Evolutionary conservation across 225 moss, liverwort and hornwort genomes (phyloP).

Genomic region (Ulota crispa): DNA sequence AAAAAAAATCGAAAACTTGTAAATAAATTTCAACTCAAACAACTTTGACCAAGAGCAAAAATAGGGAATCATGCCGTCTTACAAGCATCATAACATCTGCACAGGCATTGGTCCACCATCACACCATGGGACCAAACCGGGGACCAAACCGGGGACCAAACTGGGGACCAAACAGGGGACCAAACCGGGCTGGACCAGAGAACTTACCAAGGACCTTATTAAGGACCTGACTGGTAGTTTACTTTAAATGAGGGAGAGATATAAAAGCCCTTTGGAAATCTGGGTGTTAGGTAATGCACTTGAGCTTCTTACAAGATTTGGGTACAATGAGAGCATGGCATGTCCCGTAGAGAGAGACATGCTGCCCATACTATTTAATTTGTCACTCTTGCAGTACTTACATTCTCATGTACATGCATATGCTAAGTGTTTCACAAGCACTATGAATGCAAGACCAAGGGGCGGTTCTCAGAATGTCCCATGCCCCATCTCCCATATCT

Average conservation of each 20-base stretch:
- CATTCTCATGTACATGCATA: constrained; percentile 8
- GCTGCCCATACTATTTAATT: constrained; percentile 28
- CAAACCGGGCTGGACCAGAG: no score
- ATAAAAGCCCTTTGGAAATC: not conserved
- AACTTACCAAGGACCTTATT: no score
- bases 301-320: constrained; percentile 10
- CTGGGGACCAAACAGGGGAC: no score
- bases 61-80: no score
- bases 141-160: no score
- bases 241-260: not conserved
- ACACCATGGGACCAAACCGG: not conserved
- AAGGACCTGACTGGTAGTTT: not conserved
- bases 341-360: constrained; percentile 31
- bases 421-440: not conserved
- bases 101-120: not conserved
- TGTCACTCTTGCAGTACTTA: constrained; percentile 20
- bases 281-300: not conserved
- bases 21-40: no score
- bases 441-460: not conserved
- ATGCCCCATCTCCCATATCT: no score
- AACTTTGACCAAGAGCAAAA: no score
- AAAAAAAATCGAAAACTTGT: no score
- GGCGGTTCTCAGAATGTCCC: no score
- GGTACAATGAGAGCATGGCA: constrained; percentile 13
- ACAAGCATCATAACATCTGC: not conserved